Evolutionary conservation across 345 rosid genomes (phyloP).

Genomic region (Syzygium oleosum): DNA sequence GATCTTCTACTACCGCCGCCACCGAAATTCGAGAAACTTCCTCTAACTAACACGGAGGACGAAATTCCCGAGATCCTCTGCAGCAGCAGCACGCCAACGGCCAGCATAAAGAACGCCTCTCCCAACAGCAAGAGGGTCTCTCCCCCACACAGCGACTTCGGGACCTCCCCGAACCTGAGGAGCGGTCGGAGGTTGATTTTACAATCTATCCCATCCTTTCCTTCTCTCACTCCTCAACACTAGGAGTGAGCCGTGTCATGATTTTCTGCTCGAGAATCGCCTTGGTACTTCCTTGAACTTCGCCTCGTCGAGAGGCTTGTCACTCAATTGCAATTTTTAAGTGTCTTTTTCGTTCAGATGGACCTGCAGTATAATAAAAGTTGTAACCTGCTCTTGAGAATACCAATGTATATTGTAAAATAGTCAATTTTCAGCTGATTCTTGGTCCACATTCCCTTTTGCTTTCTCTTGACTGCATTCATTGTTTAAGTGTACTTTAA

Average conservation of each 20-base stretch:
- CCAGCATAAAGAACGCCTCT: conserved; percentile 50
- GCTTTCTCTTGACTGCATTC: not conserved
- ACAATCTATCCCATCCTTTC: conserved; percentile 90
- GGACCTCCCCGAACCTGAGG: conserved; percentile 51
- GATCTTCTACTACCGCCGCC: conserved; percentile 25
- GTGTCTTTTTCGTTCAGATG: not conserved
- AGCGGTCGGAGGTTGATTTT: conserved; percentile 86
- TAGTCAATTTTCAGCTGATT: not conserved
- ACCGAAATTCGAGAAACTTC: conserved; percentile 40
- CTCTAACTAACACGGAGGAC: conserved; percentile 23
- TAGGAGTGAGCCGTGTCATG: conserved; percentile 15
- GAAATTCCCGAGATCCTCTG: conserved; percentile 61
- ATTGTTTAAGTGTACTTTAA: not conserved
- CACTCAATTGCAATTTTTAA: not conserved
- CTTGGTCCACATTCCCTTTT: not conserved
- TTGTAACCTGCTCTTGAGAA: not conserved
- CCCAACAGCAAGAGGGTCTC: conserved; percentile 98
- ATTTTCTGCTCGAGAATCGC: not conserved
- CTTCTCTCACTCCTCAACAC: conserved; percentile 85
- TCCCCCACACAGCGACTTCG: conserved; percentile 56
- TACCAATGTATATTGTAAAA: not conserved
- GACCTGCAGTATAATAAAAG: not conserved
- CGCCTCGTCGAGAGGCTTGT: not conserved
- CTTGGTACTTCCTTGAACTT: not conserved
- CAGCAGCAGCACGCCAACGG: conserved; percentile 31